Base-by-base conservation (phyloP, 2,329 filamentous ascomycete species). In the Zelopaecilomyces penicillatus region DNA sequence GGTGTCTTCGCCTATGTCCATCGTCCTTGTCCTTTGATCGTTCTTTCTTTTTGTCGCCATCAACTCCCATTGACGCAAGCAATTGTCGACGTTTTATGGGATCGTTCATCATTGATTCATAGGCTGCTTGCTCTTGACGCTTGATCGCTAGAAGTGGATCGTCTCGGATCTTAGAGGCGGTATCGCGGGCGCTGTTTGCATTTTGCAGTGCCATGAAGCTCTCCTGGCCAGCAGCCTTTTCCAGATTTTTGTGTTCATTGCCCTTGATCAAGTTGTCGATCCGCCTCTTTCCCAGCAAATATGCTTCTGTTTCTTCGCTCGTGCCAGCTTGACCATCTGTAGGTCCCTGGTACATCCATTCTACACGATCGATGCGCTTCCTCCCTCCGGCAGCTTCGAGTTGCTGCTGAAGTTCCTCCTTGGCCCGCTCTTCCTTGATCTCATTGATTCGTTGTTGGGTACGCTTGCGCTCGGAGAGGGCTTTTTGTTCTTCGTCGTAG, bases 281-380 rank as follows among this genome's bases (percentile, higher is more conserved):
- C 47, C 90, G 78, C 47, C 93, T 77, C 71, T 96, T 97, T 42
- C 93, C 93, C 10, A 98, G 73, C 1, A 98, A 68, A 62, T 95
- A 98, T 4, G 86, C 88, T 60, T 98, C 93, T 68, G 87, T 89
- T 66, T 97, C 93, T 63, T 96, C 91, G 4, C 77, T 79, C 34
- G 80, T 87, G 30, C 84, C 85, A n/a, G 73, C 71, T 58, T 86
- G 83, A 32, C 87, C 87, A 57, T 78, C 74, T 41, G 83, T 85
- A 6, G 93, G 89, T 1, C 91, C 91, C 55, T 85, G 81, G 66
- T 98, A 98, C 88, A 98, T 96, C 87, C 93, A 98, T 58, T 97
- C 93, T 28, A 98, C 91, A 32, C 89, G 82, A 56, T 91, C 83
- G 30, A 85, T 69, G 43, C 84, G 77, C 59, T 88, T 90, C 56